Percentiles rank a stretch among this genome's conserved stretches.
Conservation (phyloP, 140 eudicot species). For the Ambrosia hybrid region DNA sequence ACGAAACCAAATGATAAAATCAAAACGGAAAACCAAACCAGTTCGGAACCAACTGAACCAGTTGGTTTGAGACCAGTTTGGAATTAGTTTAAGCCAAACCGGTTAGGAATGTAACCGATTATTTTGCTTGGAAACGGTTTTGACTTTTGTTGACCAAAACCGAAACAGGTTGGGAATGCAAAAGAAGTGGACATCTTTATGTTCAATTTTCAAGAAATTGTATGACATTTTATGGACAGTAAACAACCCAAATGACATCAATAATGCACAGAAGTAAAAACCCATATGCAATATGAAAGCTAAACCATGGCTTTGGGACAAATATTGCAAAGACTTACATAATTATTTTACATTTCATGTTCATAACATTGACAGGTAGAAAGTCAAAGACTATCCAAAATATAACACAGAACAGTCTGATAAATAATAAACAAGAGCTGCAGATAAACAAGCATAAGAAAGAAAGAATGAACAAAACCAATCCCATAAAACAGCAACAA, state of each 20-base stretch:
- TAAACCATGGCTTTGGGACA: neutral
- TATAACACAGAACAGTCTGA: constrained; percentile 26
- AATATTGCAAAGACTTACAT: constrained; percentile 17
- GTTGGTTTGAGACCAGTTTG: too few species aligned
- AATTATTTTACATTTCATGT: constrained; percentile 10
- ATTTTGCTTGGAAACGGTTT: too few species aligned
- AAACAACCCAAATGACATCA: neutral
- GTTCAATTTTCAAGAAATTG: too few species aligned
- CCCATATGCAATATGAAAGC: neutral
- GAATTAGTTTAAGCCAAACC: too few species aligned
- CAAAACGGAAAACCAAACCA: too few species aligned
- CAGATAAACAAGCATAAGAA: constrained; percentile 25
- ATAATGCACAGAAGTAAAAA: neutral
- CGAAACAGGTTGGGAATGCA: too few species aligned
- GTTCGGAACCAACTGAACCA: too few species aligned
- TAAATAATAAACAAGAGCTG: constrained; percentile 21
- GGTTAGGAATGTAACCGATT: too few species aligned
- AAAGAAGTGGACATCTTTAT: neutral
- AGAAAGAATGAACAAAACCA: constrained; percentile 41
- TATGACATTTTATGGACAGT: neutral
- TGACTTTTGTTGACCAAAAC: too few species aligned
- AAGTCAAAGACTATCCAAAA: constrained; percentile 14
- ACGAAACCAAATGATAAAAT: too few species aligned
- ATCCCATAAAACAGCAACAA: constrained; percentile 14
- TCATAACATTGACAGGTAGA: too few species aligned